Evolutionary conservation across 2,329 filamentous ascomycete genomes (phyloP).

Genomic region (Neofusicoccum cordaticola): DNA sequence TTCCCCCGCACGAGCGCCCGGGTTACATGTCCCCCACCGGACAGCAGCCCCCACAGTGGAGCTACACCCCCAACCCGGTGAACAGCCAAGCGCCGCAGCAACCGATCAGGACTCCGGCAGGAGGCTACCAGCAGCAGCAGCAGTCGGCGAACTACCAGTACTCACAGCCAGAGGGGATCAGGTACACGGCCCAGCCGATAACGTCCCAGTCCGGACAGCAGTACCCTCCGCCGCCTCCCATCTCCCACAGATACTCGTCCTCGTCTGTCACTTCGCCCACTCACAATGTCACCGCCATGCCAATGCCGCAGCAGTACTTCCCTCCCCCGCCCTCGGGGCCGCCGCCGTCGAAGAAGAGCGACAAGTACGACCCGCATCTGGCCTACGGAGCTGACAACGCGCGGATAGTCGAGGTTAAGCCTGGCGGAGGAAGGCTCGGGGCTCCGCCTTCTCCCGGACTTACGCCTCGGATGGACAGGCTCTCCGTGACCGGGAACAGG

Average conservation of each 20-base stretch:
- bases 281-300: conserved; percentile 23
- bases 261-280: conserved; percentile 5
- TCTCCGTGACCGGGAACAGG: conserved; percentile 47
- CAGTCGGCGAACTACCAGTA: conserved; percentile 35
- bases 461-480: conserved; percentile 42
- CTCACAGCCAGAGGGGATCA: conserved; percentile 41
- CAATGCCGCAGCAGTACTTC: conserved; percentile 21
- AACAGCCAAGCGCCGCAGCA: conserved; percentile 23
- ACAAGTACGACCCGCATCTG: conserved; percentile 25
- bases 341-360: conserved; percentile 21
- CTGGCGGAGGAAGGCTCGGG: conserved; percentile 30
- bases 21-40: conserved; percentile 29
- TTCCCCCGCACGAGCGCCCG: conserved; percentile 44
- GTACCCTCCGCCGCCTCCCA: conserved; percentile 16
- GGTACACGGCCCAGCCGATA: conserved; percentile 43
- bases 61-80: conserved; percentile 28
- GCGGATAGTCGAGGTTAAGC: conserved; percentile 44
- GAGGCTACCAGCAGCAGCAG: conserved; percentile 20
- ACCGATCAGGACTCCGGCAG: conserved; percentile 16
- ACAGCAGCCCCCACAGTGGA: conserved; percentile 27
- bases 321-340: conserved; percentile 20
- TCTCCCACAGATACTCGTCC: background rate
- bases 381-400: conserved; percentile 22
- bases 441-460: conserved; percentile 35
- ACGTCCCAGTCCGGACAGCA: conserved; percentile 21